phyloP scores from a whole-genome alignment of 179 eudicot species.

The Heliamphora pulchella region DNA sequence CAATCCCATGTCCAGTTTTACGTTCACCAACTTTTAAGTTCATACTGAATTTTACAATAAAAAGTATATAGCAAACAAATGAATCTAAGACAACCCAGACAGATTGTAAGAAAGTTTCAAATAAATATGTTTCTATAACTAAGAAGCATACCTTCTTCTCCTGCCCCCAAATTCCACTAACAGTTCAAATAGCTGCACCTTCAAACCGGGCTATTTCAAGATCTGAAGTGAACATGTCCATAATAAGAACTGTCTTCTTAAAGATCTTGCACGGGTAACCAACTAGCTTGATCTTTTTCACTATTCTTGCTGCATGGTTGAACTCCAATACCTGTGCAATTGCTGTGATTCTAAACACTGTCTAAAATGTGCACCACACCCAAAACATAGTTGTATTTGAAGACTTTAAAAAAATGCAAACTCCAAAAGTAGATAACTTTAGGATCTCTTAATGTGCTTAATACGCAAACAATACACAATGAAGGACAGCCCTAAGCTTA shows the following conservation, averaged over 20 bases:
- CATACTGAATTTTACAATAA: not conserved
- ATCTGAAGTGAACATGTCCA: slow-evolving; percentile 96
- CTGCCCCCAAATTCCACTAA: slow-evolving; percentile 92
- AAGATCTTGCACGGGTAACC: slow-evolving; percentile 87
- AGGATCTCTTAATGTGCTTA: not conserved
- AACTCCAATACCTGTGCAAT: slow-evolving; percentile 77
- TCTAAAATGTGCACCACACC: slow-evolving; percentile 35
- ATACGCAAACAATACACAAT: not conserved
- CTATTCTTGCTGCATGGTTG: slow-evolving; percentile 75
- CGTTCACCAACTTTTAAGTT: too few relatives aligned
- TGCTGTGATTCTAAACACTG: slow-evolving; percentile 82
- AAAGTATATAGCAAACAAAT: not conserved
- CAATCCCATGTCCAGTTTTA: too few relatives aligned
- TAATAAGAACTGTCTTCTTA: slow-evolving; percentile 87
- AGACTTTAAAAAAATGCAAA: not conserved
- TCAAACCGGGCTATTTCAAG: slow-evolving; percentile 96
- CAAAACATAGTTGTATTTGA: not conserved
- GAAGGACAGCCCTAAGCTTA: not conserved
- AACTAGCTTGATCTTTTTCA: slow-evolving; percentile 88
- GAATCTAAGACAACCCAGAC: too few relatives aligned
- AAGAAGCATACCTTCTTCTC: slow-evolving; percentile 65
- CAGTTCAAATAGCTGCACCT: slow-evolving; percentile 81
- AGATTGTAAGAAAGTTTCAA: too few relatives aligned
- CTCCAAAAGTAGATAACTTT: not conserved
- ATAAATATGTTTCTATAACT: too few relatives aligned